These are phyloP conservation scores for Auricularia sp. DNA, from an alignment of 768 basidiomycete genomes.

Conservation along the genomic window DNA sequence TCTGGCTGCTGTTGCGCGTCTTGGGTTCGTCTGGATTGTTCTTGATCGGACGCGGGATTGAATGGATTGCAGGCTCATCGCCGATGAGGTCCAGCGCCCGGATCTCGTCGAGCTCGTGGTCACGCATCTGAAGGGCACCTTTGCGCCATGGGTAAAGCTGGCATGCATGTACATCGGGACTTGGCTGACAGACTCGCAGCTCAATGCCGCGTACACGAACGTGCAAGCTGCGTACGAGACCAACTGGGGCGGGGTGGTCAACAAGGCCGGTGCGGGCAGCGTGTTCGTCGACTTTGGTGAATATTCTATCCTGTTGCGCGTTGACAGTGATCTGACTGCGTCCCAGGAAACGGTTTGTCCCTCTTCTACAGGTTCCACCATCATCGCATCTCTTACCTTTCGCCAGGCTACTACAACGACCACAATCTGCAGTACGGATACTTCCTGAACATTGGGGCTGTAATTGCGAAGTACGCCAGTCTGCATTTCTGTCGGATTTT, in stretches of 20 bases:
- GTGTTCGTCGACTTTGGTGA: constrained; percentile 25
- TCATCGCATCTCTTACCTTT: neutral
- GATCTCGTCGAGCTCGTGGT: constrained; percentile 22
- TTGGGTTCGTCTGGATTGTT: constrained; percentile 17
- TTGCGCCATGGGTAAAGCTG: constrained; percentile 16
- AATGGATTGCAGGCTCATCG: constrained; percentile 14
- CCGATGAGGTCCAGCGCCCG: constrained; percentile 22
- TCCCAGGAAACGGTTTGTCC: too few species aligned
- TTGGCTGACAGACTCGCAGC: neutral
- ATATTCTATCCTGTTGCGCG: neutral
- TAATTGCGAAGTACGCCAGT: constrained; percentile 21
- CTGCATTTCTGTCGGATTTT: neutral
- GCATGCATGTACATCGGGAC: neutral
- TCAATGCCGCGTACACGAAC: neutral
- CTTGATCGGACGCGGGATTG: neutral
- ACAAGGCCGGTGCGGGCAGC: constrained; percentile 21
- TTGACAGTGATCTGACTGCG: constrained; percentile 1
- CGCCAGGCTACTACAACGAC: neutral
- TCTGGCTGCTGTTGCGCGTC: constrained; percentile 18
- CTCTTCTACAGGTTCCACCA: neutral
- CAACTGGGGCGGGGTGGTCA: constrained; percentile 28
- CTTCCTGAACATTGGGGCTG: constrained; percentile 21
- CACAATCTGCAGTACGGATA: constrained; percentile 29
- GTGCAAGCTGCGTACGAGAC: constrained; percentile 25
- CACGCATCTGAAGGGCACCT: constrained; percentile 16